These are phyloP conservation scores for Colletotrichum sp. DNA, from an alignment of 2,329 filamentous ascomycete species.

Conservation along the genomic window DNA sequence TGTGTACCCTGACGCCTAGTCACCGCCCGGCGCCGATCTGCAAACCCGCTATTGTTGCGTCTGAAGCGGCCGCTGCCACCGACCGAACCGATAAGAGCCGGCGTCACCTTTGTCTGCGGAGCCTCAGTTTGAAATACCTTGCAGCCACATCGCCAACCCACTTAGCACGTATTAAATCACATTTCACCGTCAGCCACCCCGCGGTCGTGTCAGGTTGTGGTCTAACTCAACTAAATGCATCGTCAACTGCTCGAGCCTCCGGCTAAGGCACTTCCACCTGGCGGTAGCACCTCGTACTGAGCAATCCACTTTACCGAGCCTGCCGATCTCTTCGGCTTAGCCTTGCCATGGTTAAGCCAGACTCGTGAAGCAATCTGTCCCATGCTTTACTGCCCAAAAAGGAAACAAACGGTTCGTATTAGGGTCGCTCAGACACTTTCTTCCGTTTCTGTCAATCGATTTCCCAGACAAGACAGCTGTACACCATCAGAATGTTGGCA, in stretches of 20 bases:
- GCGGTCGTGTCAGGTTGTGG: conserved; percentile 1
- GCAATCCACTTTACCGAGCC: background rate
- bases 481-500: conserved; percentile 5
- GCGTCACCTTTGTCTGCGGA: background rate
- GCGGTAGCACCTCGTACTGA: background rate
- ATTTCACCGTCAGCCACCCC: background rate
- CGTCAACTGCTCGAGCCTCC: background rate
- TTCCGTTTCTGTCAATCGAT: background rate
- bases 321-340: background rate
- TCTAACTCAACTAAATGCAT: background rate
- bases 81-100: background rate
- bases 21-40: background rate
- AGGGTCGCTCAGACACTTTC: background rate
- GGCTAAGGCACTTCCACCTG: background rate
- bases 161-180: background rate
- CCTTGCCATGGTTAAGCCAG: background rate
- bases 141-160: background rate
- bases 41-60: background rate
- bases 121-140: background rate
- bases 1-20: background rate
- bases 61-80: background rate
- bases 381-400: background rate
- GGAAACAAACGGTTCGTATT: background rate
- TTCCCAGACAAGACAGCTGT: conserved; percentile 4
- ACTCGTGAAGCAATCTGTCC: background rate